A percentile compares a stretch with the other conserved stretches of the same genome.
Evolutionary conservation across 2,329 filamentous ascomycete genomes (phyloP).

Genomic region (Cryphonectria carpinicola): DNA sequence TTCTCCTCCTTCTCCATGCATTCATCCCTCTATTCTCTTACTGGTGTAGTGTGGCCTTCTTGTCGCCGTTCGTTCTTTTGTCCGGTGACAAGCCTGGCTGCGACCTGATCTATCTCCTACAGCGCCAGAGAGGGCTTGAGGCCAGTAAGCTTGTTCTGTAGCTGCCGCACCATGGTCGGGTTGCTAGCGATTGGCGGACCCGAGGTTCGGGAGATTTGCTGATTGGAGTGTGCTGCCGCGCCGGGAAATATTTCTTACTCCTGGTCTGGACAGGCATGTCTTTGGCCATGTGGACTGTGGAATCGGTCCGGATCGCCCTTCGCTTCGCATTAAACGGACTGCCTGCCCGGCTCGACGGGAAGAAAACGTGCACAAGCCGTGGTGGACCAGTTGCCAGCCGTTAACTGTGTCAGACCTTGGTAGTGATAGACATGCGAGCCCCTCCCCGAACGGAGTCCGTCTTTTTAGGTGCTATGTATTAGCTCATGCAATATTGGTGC

Average conservation of each 20-base stretch:
- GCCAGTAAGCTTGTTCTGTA: constrained; percentile 15
- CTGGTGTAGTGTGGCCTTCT: neutral
- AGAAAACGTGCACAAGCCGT: neutral
- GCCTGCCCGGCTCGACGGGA: constrained; percentile 13
- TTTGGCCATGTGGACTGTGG: constrained; percentile 27
- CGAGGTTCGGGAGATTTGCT: constrained; percentile 27
- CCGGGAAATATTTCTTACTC: constrained; percentile 26
- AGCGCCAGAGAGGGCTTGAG: constrained; percentile 7
- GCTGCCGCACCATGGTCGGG: constrained; percentile 18
- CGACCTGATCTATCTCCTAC: neutral
- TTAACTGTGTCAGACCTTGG: neutral
- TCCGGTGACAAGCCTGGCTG: neutral
- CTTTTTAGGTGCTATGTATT: neutral
- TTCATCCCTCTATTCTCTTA: neutral
- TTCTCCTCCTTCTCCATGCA: neutral
- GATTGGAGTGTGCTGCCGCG: constrained; percentile 25
- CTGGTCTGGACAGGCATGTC: constrained; percentile 25
- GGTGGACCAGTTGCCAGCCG: constrained; percentile 3
- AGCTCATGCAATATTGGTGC: neutral
- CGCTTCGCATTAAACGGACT: constrained; percentile 26
- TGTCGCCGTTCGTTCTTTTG: neutral
- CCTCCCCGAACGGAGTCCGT: neutral
- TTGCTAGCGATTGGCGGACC: constrained; percentile 29
- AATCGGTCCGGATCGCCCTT: constrained; percentile 27
- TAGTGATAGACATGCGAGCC: constrained; percentile 1